A percentile compares a stretch with the other conserved stretches of the same genome.
These are phyloP conservation scores for Plicaturopsis crispa DNA, from an alignment of 768 basidiomycete genomes.

Conservation along the genomic window DNA sequence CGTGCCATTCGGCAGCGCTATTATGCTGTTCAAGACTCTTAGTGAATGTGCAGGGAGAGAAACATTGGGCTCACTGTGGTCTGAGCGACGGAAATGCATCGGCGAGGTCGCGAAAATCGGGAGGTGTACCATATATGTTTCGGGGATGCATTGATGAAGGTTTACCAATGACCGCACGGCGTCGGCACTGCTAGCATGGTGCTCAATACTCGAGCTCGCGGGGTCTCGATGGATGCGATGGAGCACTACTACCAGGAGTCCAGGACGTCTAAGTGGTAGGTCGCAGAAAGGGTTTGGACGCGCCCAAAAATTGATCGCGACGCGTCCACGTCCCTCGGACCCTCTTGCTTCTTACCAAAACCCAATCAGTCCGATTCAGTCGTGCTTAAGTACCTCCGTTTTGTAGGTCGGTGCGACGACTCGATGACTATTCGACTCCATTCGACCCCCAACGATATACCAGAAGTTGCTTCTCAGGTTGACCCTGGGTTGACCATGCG, in stretches of 20 bases:
- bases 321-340: background rate
- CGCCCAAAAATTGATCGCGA: background rate
- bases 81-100: slow-evolving; percentile 47
- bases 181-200: background rate
- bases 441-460: no score
- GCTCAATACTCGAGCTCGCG: background rate
- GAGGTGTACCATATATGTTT: slow-evolving; percentile 37
- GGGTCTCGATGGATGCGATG: background rate
- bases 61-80: slow-evolving; percentile 34
- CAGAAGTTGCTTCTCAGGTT: no score
- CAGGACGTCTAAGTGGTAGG: background rate
- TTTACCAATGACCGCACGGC: background rate
- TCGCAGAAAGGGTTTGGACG: background rate
- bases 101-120: slow-evolving; percentile 58
- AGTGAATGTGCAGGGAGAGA: background rate
- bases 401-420: no score
- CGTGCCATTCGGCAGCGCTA: slow-evolving; percentile 21
- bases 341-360: background rate
- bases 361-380: no score
- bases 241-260: background rate
- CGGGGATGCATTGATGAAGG: slow-evolving; percentile 31
- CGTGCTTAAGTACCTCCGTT: no score
- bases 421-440: no score
- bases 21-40: slow-evolving; percentile 7
- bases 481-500: no score